Base-by-base conservation (phyloP, 192 early-diverging fungal species). In the Entomortierella chlamydospora region DNA sequence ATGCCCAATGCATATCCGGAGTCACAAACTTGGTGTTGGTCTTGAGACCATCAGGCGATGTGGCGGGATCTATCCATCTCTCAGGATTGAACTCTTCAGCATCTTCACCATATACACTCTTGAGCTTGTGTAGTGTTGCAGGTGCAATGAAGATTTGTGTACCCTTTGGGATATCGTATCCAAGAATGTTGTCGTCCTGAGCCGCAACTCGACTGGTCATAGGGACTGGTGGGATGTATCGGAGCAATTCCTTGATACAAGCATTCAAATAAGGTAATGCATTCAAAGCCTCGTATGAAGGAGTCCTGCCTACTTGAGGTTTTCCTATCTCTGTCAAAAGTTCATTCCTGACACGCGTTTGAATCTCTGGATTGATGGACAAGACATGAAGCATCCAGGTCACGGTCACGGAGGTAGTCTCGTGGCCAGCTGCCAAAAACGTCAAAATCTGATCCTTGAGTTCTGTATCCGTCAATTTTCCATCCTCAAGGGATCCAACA, bases 391-490 rank as follows among this genome's bases (percentile, higher is more conserved):
- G 74, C 57, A 81, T 73, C 87, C 89, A 90, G 11, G 73, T 78
- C 11, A 85, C 57, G 0, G 85, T 64, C 10, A 82, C 70, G 33
- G 81, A 81, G 0, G 89, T 87, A 1, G 89, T 90, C 71, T 89
- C 87, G 58, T 90, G 89, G 18, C 89, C 89, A 15, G 89, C 89
- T 2, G 83, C 85, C 31, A 90, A 64, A 59, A 90, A 88, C 2
- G 86, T 90, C 68, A 90, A 52, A 57, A 86, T 84, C 50, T 90
- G 89, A 52, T 86, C 71, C 57, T 86, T 65, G 33, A 90, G 68
- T 63, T 88, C 85, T 15, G 47, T 26, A 12, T 81, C 82, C 23
- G 68, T 74, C 61, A 90, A 67, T 5, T 70, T 83, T 45, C 72
- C 74, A 4, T 62, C 73, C 51, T 84, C 60, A 3, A 82, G 73